These are phyloP conservation scores for Chernovozyma sophiae-reginae DNA, from an alignment of 1,139 yeast species.

Conservation along the genomic window DNA sequence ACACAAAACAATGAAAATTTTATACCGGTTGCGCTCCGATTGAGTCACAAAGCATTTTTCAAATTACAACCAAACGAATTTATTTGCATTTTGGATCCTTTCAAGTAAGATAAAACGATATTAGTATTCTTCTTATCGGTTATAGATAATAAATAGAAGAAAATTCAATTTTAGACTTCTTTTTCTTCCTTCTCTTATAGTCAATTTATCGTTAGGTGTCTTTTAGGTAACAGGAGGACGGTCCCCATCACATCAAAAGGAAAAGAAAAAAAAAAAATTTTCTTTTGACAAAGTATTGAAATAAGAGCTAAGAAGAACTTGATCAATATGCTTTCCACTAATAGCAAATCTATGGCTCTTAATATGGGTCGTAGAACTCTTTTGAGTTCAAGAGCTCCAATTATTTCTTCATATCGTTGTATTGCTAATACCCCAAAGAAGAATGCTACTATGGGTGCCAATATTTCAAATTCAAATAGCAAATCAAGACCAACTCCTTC, in stretches of 20 bases:
- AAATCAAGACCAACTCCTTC: constrained; percentile 35
- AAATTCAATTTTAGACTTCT: too few species aligned
- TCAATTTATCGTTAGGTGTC: too few species aligned
- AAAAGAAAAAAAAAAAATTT: too few species aligned
- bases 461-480: constrained; percentile 21
- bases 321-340: constrained; percentile 6
- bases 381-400: constrained; percentile 12
- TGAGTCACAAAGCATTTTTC: constrained; percentile 1
- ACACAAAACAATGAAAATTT: constrained; percentile 1
- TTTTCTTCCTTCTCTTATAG: too few species aligned
- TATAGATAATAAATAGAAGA: too few species aligned
- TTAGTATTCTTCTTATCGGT: too few species aligned
- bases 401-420: constrained; percentile 15
- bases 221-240: too few species aligned
- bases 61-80: background rate
- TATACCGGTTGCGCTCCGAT: constrained; percentile 1
- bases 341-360: constrained; percentile 3
- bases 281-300: too few species aligned
- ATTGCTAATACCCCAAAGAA: constrained; percentile 10
- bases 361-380: constrained; percentile 4
- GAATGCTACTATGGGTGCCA: constrained; percentile 20
- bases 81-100: too few species aligned
- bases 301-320: background rate
- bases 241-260: too few species aligned
- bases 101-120: too few species aligned